Evolutionary conservation across 371 early-diverging fungal genomes (phyloP).

Genomic region (Syncephalastrum sp.): DNA sequence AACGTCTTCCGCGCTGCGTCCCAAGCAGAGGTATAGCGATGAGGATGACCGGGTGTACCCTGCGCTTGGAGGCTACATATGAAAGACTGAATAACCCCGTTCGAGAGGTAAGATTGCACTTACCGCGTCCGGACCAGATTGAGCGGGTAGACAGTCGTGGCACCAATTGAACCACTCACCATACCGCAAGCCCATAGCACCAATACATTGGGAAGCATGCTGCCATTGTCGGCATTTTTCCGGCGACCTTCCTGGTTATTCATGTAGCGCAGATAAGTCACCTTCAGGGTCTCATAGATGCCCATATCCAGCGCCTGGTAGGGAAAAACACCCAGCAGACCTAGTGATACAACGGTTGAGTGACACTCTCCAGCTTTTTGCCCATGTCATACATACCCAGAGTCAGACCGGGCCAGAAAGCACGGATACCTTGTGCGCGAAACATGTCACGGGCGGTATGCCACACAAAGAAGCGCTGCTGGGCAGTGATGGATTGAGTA

Average conservation of each 20-base stretch:
- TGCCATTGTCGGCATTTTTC: conserved; percentile 20
- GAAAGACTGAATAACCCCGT: no score
- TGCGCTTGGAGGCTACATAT: conserved; percentile 73
- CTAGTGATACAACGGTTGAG: conserved; percentile 14
- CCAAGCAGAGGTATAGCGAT: conserved; percentile 59
- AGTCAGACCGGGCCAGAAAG: conserved; percentile 77
- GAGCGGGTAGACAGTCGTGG: conserved; percentile 71
- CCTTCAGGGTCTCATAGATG: conserved; percentile 71
- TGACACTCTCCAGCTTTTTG: no score
- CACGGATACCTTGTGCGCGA: conserved; percentile 55
- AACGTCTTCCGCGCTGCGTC: conserved; percentile 68
- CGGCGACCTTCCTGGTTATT: conserved; percentile 19
- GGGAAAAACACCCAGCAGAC: conserved; percentile 73
- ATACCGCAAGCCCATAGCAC: conserved; percentile 65
- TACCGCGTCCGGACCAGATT: conserved; percentile 72
- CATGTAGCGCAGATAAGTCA: conserved; percentile 54
- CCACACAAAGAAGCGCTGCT: conserved; percentile 25
- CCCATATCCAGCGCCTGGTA: conserved; percentile 78
- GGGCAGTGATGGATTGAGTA: background rate
- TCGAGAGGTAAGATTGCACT: background rate
- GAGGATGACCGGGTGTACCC: conserved; percentile 73
- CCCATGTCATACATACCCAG: no score
- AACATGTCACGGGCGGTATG: conserved; percentile 61
- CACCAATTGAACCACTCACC: conserved; percentile 67
- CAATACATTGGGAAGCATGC: conserved; percentile 47